Base-by-base conservation (phyloP, 495 filamentous ascomycete genomes). In the Copromyces sp. region DNA sequence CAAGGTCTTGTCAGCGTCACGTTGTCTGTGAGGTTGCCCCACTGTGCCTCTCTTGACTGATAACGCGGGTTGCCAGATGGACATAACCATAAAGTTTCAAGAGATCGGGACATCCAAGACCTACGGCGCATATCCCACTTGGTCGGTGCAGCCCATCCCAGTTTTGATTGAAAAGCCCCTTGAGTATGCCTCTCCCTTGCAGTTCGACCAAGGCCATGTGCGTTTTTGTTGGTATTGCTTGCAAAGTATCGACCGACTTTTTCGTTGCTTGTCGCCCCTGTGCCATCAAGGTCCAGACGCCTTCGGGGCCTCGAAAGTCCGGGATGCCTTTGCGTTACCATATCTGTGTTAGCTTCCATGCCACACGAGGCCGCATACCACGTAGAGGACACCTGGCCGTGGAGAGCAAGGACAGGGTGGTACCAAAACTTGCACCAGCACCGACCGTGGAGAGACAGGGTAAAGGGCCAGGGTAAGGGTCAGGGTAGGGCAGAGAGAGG, bases 181-280 rank as follows among this genome's bases (percentile, higher is more conserved):
- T 85, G 65, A 84, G 44, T 2, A 83, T 70, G 11, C 80, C 82
- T 2, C 73, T 74, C 38, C 83, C 79, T 69, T 85, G 83, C 53
- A 85, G 72, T 72, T 81, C 83, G 1, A 85, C 84, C 3, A 86
- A 78, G 5, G 83, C 84, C 83, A 86, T 86, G 72, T 86, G 83
- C 0, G 83, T 82, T 42, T 77, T 73, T 4, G 82, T 84, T n/a
- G 83, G 82, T 35, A 85, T 78, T 5, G 82, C 84, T 61, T 85
- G 80, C 39, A 84, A 69, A 0, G 82, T 82, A 68, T 74, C 82
- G 61, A 78, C 78, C 12, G 69, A 70, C 32, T 75, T 75, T 38
- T 70, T 73, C 35, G 77, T 74, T 37, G 71, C 71, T 69, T 80
- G 73, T 69, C 73, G 77, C 16, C 81, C 82, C 68, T 85, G 83